These are phyloP conservation scores for Oryza nivara DNA, from an alignment of 176 grass and related monocot species.

Conservation along the genomic window DNA sequence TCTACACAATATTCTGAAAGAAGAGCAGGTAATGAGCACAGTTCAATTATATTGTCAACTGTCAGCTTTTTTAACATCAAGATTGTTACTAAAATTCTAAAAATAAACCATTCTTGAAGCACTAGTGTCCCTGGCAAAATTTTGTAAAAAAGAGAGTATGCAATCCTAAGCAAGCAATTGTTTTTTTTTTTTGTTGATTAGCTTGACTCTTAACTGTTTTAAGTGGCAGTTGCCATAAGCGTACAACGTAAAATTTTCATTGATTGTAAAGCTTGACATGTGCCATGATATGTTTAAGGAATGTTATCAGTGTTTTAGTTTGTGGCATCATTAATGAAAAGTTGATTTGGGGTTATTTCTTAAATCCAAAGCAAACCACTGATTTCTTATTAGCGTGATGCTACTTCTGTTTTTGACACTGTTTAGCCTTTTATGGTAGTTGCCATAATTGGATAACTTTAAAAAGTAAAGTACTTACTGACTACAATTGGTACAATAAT, in stretches of 20 bases:
- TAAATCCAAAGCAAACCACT: slow-evolving; percentile 21
- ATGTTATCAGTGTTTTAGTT: background rate
- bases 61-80: slow-evolving; percentile 13
- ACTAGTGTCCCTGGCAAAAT: background rate
- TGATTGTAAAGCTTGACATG: slow-evolving; percentile 24
- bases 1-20: background rate
- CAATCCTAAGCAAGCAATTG: slow-evolving; percentile 25
- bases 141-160: slow-evolving; percentile 1
- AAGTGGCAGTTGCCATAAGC: background rate
- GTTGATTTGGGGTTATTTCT: slow-evolving; percentile 1
- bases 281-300: slow-evolving; percentile 4
- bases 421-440: slow-evolving; percentile 14
- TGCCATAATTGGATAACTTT: slow-evolving; percentile 13
- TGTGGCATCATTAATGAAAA: slow-evolving; percentile 21
- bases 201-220: slow-evolving; percentile 20
- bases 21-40: slow-evolving; percentile 1
- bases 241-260: background rate
- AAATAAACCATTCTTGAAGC: background rate
- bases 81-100: slow-evolving; percentile 27
- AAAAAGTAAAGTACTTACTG: background rate
- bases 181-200: slow-evolving; percentile 16
- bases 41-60: slow-evolving; percentile 2
- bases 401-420: slow-evolving; percentile 1
- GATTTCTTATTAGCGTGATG: background rate
- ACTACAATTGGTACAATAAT: slow-evolving; percentile 2